Conservation (phyloP, 73 alveolate species). For the Stentor roeselii region DNA sequence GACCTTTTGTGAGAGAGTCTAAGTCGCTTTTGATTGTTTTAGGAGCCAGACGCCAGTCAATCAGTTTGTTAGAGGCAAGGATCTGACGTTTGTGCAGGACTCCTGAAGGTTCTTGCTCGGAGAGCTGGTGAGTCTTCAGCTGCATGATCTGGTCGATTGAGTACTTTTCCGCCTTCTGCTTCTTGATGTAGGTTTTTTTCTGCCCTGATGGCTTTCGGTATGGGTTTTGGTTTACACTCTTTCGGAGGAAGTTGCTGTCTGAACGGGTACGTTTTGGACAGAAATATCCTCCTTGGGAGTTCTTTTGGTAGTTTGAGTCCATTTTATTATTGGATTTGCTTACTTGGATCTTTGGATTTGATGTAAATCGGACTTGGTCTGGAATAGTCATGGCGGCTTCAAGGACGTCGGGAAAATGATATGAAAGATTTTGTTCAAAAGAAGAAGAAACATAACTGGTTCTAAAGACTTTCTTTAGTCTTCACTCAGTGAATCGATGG, state of each 20-base stretch:
- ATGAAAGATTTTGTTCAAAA: too few species aligned
- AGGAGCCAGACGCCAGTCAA: slow-evolving; percentile 1
- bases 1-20: neutral
- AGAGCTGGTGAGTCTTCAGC: neutral
- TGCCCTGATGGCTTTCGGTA: neutral
- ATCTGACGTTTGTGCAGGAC: neutral
- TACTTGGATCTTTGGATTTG: too few species aligned
- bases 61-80: neutral
- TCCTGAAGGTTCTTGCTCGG: neutral
- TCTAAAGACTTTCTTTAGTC: too few species aligned
- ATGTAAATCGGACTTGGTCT: too few species aligned
- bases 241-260: neutral
- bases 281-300: neutral
- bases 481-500: too few species aligned
- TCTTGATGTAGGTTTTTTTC: neutral
- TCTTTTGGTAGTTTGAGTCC: neutral
- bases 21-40: neutral
- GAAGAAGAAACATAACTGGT: too few species aligned
- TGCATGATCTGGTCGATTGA: neutral
- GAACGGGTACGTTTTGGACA: neutral
- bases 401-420: too few species aligned
- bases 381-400: too few species aligned
- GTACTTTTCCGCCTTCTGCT: neutral
- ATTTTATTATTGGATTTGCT: too few species aligned
- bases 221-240: neutral